Evolutionary conservation across 1,139 yeast species (phyloP).

Genomic region (Hyphopichia burtonii): DNA sequence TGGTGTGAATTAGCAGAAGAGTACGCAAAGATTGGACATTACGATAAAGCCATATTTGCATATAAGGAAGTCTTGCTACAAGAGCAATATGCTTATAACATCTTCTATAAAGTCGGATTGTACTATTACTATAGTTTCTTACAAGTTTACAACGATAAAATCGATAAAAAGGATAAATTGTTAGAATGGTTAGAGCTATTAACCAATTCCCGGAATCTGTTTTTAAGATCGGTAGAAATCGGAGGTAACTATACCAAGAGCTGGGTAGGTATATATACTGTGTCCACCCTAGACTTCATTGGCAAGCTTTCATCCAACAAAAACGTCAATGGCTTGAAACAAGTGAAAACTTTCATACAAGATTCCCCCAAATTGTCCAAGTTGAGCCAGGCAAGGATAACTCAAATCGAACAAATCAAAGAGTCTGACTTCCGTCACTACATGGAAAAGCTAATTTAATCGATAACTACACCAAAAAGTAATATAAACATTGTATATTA

Average conservation of each 20-base stretch:
- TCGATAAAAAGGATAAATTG: constrained; percentile 23
- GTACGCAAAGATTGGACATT: constrained; percentile 61
- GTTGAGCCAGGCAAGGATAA: constrained; percentile 19
- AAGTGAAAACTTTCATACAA: constrained; percentile 21
- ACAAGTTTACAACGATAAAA: constrained; percentile 16
- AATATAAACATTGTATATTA: too few relatives aligned
- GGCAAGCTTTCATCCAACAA: constrained; percentile 18
- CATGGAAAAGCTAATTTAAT: too few relatives aligned
- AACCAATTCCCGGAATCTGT: constrained; percentile 49
- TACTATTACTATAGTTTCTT: constrained; percentile 21
- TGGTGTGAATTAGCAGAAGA: constrained; percentile 76
- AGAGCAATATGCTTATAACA: constrained; percentile 71
- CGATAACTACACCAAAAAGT: too few relatives aligned
- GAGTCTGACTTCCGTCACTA: background rate
- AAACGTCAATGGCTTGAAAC: constrained; percentile 12
- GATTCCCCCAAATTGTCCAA: constrained; percentile 20
- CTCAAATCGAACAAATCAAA: constrained; percentile 11
- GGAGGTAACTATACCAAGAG: constrained; percentile 67
- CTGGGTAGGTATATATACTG: constrained; percentile 69
- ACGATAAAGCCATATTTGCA: constrained; percentile 64
- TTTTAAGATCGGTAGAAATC: constrained; percentile 70
- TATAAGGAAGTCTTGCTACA: constrained; percentile 67
- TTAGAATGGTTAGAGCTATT: constrained; percentile 24
- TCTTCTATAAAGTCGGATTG: constrained; percentile 47
- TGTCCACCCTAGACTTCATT: constrained; percentile 23